Evolutionary conservation across 345 rosid genomes (phyloP), one percentile per base, ranked within the genome.

Genomic region (Eucalyptus lansdowneana): DNA sequence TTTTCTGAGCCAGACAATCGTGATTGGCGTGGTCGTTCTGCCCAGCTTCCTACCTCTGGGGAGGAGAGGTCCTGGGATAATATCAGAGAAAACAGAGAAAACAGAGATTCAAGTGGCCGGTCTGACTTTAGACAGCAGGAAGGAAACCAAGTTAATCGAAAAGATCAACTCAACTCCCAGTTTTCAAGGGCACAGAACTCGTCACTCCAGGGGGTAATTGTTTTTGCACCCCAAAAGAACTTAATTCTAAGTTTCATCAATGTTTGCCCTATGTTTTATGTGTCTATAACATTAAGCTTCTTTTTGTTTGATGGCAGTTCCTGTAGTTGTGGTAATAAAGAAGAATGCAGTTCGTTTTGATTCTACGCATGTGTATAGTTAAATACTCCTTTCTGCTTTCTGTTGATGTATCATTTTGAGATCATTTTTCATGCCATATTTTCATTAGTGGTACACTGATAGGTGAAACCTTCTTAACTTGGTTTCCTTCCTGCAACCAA

Each of bases 1-100:
- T 97, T 92, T 89, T 90, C 95, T 50, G 98, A 98, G 93, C 94
- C 95, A 49, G 99, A 97, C 92, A 98, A 92, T 91, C 99, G 99
- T 87, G 98, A 98, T 89, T 98, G 98, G 99, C 98, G 96, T 87
- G 93, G 89, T 47, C 98, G 98, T 89, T 88, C 96, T 72, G 94
- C 96, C 85, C 97, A 93, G 76, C 58, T 91, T 88, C 56, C 95
- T 91, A 31, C 94, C 17, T 50, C 97, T 87, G 95, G 96, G 87
- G 98, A 96, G 91, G 98, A 96, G 89, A 90, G 95, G 90, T 94
- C 98, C 25, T 92, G 95, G 94, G 97, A 96, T 86, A 91, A 94
- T 54, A 91, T 90, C 89, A 92, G 93, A 19, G 95, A 94, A 88
- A 89, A 88, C 91, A 94, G 93, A 19, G 95, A 94, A 88, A 89